Evolutionary conservation across 805 yeast species (phyloP).

Genomic region (Lachancea dasiensis): DNA sequence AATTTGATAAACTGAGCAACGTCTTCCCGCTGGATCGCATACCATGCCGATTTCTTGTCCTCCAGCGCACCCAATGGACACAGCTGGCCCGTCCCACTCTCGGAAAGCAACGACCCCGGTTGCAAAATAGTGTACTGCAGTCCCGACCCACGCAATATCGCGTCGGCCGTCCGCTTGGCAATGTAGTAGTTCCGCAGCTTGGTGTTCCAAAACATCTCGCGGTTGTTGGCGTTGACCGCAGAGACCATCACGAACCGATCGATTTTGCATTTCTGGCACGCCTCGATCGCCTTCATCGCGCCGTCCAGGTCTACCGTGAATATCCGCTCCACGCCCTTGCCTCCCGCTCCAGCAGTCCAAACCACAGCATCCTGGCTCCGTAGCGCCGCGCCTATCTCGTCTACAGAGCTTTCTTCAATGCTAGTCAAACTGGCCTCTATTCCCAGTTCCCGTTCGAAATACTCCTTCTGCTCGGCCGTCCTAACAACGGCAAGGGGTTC

Average conservation of each 20-base stretch:
- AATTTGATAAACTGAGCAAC: conserved; percentile 45
- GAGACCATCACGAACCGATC: conserved; percentile 48
- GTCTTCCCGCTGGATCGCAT: conserved; percentile 43
- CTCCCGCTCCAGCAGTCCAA: conserved; percentile 59
- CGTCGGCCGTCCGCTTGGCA: conserved; percentile 58
- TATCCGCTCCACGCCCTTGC: conserved; percentile 41
- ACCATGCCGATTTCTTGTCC: conserved; percentile 20
- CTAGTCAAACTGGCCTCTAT: conserved; percentile 35
- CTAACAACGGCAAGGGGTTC: conserved; percentile 44
- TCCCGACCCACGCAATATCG: conserved; percentile 35
- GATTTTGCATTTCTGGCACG: conserved; percentile 40
- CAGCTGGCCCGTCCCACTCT: conserved; percentile 40
- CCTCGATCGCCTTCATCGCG: conserved; percentile 52
- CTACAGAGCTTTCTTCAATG: conserved; percentile 34
- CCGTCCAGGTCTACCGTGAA: conserved; percentile 58
- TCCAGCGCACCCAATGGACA: conserved; percentile 13
- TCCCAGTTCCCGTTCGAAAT: conserved; percentile 34
- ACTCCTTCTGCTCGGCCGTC: conserved; percentile 37
- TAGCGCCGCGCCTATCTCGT: conserved; percentile 34
- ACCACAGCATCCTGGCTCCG: conserved; percentile 51
- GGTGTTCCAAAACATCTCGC: conserved; percentile 39
- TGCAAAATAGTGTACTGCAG: conserved; percentile 52
- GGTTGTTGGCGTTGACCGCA: conserved; percentile 49
- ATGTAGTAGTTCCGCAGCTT: conserved; percentile 45
- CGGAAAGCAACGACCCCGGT: conserved; percentile 44